These are phyloP conservation scores for Datura wrightii DNA, from an alignment of 257 asterid species.

Conservation along the genomic window DNA sequence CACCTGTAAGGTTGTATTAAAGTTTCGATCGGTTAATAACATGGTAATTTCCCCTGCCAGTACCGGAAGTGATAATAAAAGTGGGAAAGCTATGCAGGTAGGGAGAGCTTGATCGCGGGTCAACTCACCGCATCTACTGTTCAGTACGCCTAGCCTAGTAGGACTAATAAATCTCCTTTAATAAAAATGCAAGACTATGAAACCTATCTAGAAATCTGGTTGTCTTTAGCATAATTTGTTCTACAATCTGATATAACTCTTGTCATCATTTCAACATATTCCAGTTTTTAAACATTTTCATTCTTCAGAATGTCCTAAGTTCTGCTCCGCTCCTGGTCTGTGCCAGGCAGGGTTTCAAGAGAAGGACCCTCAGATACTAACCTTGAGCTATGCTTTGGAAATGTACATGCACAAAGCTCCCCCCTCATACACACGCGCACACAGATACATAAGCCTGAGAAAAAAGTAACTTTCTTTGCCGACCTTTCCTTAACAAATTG, in stretches of 20 bases:
- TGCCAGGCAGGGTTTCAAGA: not conserved
- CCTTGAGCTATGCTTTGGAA: not conserved
- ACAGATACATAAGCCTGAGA: not conserved
- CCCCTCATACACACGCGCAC: not conserved
- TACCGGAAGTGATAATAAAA: too few relatives aligned
- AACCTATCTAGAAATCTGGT: not conserved
- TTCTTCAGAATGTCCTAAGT: not conserved
- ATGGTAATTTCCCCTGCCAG: too few relatives aligned
- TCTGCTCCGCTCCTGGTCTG: not conserved
- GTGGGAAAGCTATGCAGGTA: constrained; percentile 25
- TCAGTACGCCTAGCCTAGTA: not conserved
- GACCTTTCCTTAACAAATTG: not conserved
- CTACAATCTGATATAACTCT: not conserved
- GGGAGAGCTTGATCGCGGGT: not conserved
- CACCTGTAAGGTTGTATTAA: not conserved
- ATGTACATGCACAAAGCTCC: not conserved
- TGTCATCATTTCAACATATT: not conserved
- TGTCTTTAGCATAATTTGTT: not conserved
- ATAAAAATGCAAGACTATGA: not conserved
- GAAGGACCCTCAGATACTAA: not conserved
- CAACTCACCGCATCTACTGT: not conserved
- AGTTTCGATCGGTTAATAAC: too few relatives aligned
- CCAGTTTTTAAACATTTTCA: not conserved
- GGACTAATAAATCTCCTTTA: not conserved
- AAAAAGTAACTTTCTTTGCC: not conserved